Conservation (phyloP, 257 asterid genomes). For the Solanum etuberosum region DNA sequence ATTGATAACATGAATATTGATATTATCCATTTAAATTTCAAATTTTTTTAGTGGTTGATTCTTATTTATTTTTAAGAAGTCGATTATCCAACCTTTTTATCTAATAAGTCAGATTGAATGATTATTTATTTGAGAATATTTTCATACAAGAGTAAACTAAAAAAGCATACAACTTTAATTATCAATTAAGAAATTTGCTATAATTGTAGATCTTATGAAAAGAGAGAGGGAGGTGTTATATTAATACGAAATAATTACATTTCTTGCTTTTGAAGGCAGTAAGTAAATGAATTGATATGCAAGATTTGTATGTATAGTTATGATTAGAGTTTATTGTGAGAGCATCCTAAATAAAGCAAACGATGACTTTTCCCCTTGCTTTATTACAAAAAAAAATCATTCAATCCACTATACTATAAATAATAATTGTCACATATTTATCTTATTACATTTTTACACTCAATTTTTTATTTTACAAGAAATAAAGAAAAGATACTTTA, state of each 20-base stretch:
- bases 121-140: not conserved
- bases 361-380: constrained; percentile 16
- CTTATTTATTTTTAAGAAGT: no score
- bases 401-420: constrained; percentile 1
- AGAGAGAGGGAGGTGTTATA: not conserved
- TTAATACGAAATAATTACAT: not conserved
- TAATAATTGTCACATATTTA: not conserved
- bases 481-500: not conserved
- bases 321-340: constrained; percentile 29
- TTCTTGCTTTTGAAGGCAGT: constrained; percentile 28
- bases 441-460: not conserved
- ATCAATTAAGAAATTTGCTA: not conserved
- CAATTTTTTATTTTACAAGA: not conserved
- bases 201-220: not conserved
- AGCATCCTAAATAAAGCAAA: constrained; percentile 11
- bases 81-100: no score
- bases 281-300: constrained; percentile 21
- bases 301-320: constrained; percentile 21
- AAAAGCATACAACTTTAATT: not conserved
- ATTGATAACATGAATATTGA: not conserved
- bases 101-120: no score
- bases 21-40: no score
- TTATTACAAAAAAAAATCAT: constrained; percentile 44
- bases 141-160: not conserved
- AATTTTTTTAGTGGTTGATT: not conserved